Percentiles rank a stretch among this genome's conserved stretches.
Conservation (phyloP, 306 rosid genomes). For the Lathyrus tuberosus region DNA sequence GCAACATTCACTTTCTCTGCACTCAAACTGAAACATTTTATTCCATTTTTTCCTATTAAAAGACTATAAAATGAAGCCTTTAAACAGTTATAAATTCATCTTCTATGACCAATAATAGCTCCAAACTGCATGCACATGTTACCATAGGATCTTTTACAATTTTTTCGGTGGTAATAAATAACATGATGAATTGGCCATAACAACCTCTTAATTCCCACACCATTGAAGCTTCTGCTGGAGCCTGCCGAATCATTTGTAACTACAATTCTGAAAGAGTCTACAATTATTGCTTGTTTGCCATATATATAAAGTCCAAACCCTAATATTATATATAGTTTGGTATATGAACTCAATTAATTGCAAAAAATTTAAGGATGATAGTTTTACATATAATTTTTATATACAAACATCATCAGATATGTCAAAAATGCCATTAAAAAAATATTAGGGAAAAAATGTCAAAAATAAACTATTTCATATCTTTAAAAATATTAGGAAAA, state of each 20-base stretch:
- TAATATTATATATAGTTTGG: no score
- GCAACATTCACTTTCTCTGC: conserved; percentile 32
- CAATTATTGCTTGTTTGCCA: no score
- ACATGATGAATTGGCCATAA: neutral
- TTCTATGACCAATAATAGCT: conserved; percentile 26
- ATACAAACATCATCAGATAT: neutral
- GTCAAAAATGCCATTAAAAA: no score
- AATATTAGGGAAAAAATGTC: neutral
- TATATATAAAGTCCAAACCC: no score
- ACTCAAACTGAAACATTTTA: conserved; percentile 27
- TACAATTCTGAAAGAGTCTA: no score
- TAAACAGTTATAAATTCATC: conserved; percentile 17
- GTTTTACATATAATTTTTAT: no score
- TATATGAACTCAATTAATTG: no score
- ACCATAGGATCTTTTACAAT: no score
- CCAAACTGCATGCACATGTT: conserved; percentile 33
- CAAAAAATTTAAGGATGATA: no score
- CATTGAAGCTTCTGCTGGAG: conserved; percentile 12
- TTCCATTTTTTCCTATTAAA: conserved; percentile 20
- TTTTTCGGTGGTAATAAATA: no score
- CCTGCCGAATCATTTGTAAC: neutral
- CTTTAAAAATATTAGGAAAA: conserved; percentile 24
- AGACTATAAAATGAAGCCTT: conserved; percentile 29
- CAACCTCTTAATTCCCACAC: conserved; percentile 12
- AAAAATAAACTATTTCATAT: conserved; percentile 1